A percentile compares a stretch with the other conserved stretches of the same genome.
Conservation (phyloP, 805 yeast genomes). For the Wickerhamiella shivajii region DNA sequence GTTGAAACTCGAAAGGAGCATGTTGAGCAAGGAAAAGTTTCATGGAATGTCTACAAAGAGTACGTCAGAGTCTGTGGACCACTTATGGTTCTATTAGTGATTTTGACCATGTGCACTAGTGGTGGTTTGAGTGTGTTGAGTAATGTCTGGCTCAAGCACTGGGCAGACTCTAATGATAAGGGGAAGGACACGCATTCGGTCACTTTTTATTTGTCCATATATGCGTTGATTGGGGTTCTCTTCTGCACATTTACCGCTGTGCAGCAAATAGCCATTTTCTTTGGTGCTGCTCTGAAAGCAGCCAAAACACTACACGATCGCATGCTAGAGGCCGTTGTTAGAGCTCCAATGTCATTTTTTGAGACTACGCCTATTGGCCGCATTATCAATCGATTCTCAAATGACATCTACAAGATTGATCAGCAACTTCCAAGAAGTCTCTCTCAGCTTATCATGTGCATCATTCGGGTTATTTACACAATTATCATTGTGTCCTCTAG, state of each 20-base stretch:
- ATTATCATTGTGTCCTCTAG: slow-evolving; percentile 66
- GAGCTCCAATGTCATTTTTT: slow-evolving; percentile 90
- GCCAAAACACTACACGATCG: slow-evolving; percentile 54
- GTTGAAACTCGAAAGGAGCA: slow-evolving; percentile 41
- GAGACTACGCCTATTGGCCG: slow-evolving; percentile 94
- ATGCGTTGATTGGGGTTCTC: slow-evolving; percentile 57
- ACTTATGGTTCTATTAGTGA: slow-evolving; percentile 44
- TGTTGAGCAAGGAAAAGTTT: slow-evolving; percentile 85
- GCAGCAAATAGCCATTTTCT: slow-evolving; percentile 39
- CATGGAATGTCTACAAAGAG: slow-evolving; percentile 66
- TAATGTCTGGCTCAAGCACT: slow-evolving; percentile 88
- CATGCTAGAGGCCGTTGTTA: slow-evolving; percentile 59
- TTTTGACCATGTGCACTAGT: slow-evolving; percentile 30
- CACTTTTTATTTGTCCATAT: slow-evolving; percentile 57
- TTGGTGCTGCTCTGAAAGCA: slow-evolving; percentile 47
- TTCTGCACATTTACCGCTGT: slow-evolving; percentile 37
- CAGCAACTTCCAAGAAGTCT: slow-evolving; percentile 37
- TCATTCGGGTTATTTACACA: slow-evolving; percentile 39
- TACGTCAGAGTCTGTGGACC: slow-evolving; percentile 84
- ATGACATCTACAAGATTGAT: slow-evolving; percentile 79
- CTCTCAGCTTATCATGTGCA: slow-evolving; percentile 25
- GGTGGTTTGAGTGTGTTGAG: slow-evolving; percentile 51
- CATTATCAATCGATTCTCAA: slow-evolving; percentile 76
- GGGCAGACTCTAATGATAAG: slow-evolving; percentile 82
- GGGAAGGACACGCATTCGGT: slow-evolving; percentile 46